phyloP scores from a whole-genome alignment of 2,329 filamentous ascomycete species.

The Tolypocladium endophyticum region DNA sequence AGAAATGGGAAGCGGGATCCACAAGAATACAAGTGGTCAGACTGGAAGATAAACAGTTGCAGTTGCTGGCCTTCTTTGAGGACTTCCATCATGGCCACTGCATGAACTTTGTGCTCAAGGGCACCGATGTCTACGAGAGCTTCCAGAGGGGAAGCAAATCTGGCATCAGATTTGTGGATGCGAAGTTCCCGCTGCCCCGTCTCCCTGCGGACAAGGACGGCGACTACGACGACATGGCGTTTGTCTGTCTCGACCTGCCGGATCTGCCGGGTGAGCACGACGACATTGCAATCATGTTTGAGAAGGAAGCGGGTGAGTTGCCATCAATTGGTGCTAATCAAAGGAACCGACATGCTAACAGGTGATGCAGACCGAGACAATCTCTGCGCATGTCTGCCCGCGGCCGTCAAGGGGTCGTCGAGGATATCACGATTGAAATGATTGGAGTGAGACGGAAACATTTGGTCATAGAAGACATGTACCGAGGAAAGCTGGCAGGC shows the following conservation, averaged over 20 bases:
- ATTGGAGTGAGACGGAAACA: background rate
- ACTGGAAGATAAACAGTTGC: slow-evolving; percentile 61
- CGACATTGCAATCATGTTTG: slow-evolving; percentile 79
- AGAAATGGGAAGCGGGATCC: slow-evolving; percentile 80
- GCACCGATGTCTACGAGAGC: slow-evolving; percentile 71
- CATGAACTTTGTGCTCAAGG: slow-evolving; percentile 81
- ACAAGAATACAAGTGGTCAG: slow-evolving; percentile 70
- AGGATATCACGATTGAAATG: slow-evolving; percentile 19
- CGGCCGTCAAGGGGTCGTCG: slow-evolving; percentile 39
- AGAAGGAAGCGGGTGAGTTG: slow-evolving; percentile 59
- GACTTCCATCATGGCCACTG: slow-evolving; percentile 79
- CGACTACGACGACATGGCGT: slow-evolving; percentile 53
- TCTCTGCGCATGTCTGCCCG: slow-evolving; percentile 41
- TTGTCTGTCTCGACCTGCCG: slow-evolving; percentile 76
- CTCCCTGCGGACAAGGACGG: slow-evolving; percentile 39
- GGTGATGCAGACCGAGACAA: slow-evolving; percentile 39
- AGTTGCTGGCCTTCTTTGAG: slow-evolving; percentile 79
- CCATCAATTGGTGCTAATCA: background rate
- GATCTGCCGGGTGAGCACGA: slow-evolving; percentile 90
- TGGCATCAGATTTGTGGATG: slow-evolving; percentile 72
- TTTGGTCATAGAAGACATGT: background rate
- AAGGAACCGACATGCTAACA: background rate
- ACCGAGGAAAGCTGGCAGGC: background rate
- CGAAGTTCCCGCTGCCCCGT: slow-evolving; percentile 77
- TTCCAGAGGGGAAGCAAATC: slow-evolving; percentile 55